phyloP scores from a whole-genome alignment of 1,284 basidiomycete genomes.

The Austroboletus niveus region DNA sequence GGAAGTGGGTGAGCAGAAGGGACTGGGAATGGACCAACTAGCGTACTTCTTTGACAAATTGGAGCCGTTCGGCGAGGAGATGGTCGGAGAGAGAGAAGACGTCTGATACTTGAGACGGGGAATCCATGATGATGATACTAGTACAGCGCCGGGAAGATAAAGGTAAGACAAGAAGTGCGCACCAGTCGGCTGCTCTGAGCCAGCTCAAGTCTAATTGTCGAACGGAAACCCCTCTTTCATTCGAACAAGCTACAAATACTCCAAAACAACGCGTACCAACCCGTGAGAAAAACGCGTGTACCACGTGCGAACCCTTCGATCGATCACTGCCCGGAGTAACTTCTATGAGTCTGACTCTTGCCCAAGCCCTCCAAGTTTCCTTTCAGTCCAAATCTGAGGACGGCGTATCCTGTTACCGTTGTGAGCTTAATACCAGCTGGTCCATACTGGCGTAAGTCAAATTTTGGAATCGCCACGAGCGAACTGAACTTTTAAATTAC shows the following conservation, averaged over 20 bases:
- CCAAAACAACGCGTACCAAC: slow-evolving; percentile 34
- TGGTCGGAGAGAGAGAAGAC: slow-evolving; percentile 60
- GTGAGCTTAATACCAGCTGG: slow-evolving; percentile 47
- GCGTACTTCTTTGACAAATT: slow-evolving; percentile 73
- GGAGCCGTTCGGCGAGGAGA: slow-evolving; percentile 63
- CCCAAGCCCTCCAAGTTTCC: slow-evolving; percentile 21
- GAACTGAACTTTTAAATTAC: not conserved
- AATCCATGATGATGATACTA: slow-evolving; percentile 33
- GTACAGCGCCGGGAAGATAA: slow-evolving; percentile 22
- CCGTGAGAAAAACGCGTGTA: slow-evolving; percentile 30
- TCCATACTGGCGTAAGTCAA: slow-evolving; percentile 34
- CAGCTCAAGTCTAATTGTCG: not conserved
- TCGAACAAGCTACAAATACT: slow-evolving; percentile 35
- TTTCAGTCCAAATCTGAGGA: slow-evolving; percentile 14
- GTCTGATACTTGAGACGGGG: slow-evolving; percentile 39
- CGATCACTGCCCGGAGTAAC: not conserved
- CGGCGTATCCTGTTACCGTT: slow-evolving; percentile 33
- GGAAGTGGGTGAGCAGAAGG: slow-evolving; percentile 1
- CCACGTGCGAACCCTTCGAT: not conserved
- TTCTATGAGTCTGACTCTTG: slow-evolving; percentile 16
- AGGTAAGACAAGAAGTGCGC: not conserved
- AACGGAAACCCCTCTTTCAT: not conserved
- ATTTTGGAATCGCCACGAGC: too few relatives aligned
- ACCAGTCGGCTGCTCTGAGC: not conserved
- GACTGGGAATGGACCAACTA: not conserved